Percentiles rank a stretch among this genome's conserved stretches.
These are phyloP conservation scores for Margaritispora aquatica DNA, from an alignment of 495 filamentous ascomycete genomes.

Conservation along the genomic window DNA sequence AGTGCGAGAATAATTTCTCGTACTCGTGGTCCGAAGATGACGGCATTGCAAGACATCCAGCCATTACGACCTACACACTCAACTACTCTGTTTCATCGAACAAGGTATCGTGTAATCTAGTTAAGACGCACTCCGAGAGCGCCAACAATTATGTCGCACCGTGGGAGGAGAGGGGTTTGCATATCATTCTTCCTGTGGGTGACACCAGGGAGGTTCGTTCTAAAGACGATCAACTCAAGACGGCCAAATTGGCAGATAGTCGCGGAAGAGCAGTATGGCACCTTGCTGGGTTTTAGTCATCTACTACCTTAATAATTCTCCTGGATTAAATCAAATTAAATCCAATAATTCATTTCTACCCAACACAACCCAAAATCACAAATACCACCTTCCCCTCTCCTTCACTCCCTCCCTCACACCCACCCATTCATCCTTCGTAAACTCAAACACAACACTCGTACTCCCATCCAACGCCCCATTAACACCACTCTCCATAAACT, in stretches of 20 bases:
- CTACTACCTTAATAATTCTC: too few species aligned
- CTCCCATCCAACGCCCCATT: not conserved
- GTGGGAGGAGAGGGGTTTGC: conserved; percentile 41
- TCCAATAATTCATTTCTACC: too few species aligned
- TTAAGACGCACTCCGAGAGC: conserved; percentile 23
- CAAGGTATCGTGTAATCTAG: conserved; percentile 32
- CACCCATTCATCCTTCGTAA: not conserved
- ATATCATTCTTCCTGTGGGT: conserved; percentile 44
- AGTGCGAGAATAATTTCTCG: conserved; percentile 26
- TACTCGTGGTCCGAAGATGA: conserved; percentile 60
- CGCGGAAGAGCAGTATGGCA: not conserved
- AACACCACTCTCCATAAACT: not conserved
- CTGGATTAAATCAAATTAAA: too few species aligned
- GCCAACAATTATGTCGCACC: conserved; percentile 38
- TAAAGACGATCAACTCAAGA: too few species aligned
- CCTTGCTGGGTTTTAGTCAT: not conserved
- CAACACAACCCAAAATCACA: not conserved
- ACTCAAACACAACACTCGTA: not conserved
- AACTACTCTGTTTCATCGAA: conserved; percentile 39
- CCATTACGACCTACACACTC: conserved; percentile 37
- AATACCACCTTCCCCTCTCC: conserved; percentile 6
- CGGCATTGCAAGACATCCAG: conserved; percentile 43
- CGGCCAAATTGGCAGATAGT: not conserved
- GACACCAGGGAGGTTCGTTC: conserved; percentile 36
- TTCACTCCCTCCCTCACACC: conserved; percentile 1